Evolutionary conservation across 2,329 filamentous ascomycete genomes (phyloP), one percentile per base, ranked within the genome.

Genomic region (Hymenoscyphus fraxineus): DNA sequence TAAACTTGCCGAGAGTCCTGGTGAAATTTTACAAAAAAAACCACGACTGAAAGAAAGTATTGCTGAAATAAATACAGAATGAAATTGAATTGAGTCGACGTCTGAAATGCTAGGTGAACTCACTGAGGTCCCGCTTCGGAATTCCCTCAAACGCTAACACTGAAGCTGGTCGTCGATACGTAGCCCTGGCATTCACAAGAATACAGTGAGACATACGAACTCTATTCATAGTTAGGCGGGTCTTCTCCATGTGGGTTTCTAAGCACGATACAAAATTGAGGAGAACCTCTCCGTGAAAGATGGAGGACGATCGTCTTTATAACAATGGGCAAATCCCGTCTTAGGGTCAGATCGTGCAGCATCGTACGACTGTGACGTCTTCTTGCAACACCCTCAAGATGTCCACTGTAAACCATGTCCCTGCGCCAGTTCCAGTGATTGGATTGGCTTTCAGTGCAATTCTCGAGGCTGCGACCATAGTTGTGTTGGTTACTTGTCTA

Each of bases 401-500:
- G 47, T 10, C 47, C 47, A 54, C 12, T 54, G 13, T 22, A 27
- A 19, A 27, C 22, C 65, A 67, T 55, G 54, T 60, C 7, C 65
- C 65, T 40, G 65, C 68, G 0, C 75, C 78, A 12, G 78, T 73
- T 16, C 77, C 78, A 6, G 79, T 72, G 12, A 76, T 44, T 19
- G 67, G 65, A 2, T 58, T 64, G 38, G 63, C 68, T 10, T 38
- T 67, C 12, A 65, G 61, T 15, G 64, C 62, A 12, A 55, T 66
- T 22, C 58, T 70, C 22, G 66, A 65, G 13, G 59, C 65, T 35
- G 19, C 65, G 22, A 68, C 66, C 5, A 61, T 68, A 22, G 56
- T 60, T 13, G 64, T 68, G 5, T 63, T 70, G 32, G 62, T 64
- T 19, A 39, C 69, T 6, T 70, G 67, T 35, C 60, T 70, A 19